phyloP scores from a whole-genome alignment of 2,329 filamentous ascomycete genomes.

The Paecilomyces niveus region DNA sequence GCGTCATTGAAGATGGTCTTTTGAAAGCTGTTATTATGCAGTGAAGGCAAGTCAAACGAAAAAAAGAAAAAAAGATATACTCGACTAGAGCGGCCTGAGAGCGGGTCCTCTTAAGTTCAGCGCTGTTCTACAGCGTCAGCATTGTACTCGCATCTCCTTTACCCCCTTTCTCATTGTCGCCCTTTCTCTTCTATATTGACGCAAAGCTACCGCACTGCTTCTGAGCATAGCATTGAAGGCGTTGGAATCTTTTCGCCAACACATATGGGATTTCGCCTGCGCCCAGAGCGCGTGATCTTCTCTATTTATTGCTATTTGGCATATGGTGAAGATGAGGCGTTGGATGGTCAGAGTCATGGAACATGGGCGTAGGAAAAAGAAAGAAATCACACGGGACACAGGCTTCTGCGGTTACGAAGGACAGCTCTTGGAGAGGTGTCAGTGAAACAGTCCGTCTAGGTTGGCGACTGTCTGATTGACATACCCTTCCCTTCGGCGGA shows the following conservation, averaged over 20 bases:
- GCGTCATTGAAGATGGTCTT: background rate
- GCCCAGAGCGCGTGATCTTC: background rate
- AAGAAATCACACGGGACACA: background rate
- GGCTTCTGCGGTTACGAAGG: background rate
- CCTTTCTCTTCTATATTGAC: background rate
- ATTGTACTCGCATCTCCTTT: background rate
- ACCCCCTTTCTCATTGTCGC: background rate
- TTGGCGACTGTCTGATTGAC: background rate
- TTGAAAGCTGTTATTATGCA: background rate
- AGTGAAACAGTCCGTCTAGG: background rate
- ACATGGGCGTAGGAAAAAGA: background rate
- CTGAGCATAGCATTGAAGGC: constrained; percentile 2
- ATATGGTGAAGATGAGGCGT: background rate
- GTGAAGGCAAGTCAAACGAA: background rate
- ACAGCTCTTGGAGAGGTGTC: background rate
- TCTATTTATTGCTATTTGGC: constrained; percentile 1
- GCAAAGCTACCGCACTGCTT: constrained; percentile 3
- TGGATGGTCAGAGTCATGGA: background rate
- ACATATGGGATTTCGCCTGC: background rate
- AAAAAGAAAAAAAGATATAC: background rate
- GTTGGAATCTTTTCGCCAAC: constrained; percentile 1
- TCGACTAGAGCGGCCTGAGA: background rate
- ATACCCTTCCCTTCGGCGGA: background rate
- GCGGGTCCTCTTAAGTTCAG: constrained; percentile 13
- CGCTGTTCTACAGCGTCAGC: constrained; percentile 1